A percentile compares a stretch with the other conserved stretches of the same genome.
Evolutionary conservation across 176 grass and related monocot species (phyloP).

Genomic region (Juncus inflexus): DNA sequence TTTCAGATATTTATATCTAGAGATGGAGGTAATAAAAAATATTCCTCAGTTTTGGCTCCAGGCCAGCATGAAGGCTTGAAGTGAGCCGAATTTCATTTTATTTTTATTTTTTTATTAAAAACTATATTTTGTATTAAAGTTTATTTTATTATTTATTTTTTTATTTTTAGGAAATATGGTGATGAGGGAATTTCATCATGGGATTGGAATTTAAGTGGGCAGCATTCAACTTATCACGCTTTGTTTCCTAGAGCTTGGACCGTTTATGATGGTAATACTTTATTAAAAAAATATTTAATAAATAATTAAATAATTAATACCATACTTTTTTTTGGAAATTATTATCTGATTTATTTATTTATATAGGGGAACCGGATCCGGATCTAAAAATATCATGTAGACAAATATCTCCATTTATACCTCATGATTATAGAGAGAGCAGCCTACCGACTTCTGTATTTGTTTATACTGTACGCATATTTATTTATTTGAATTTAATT

Average conservation of each 20-base stretch:
- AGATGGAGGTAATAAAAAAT: constrained; percentile 83
- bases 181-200: constrained; percentile 91
- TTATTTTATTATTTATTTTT: constrained; percentile 14
- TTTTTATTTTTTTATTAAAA: constrained; percentile 25
- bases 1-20: constrained; percentile 80
- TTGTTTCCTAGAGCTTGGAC: constrained; percentile 98
- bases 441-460: constrained; percentile 90
- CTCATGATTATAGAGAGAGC: constrained; percentile 90
- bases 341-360: constrained; percentile 29
- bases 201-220: constrained; percentile 93
- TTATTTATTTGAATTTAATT: constrained; percentile 3
- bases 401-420: constrained; percentile 99
- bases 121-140: constrained; percentile 8
- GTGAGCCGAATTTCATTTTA: constrained; percentile 37
- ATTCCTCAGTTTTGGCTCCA: constrained; percentile 82
- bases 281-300: constrained; percentile 12
- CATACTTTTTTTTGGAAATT: constrained; percentile 9
- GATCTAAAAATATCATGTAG: constrained; percentile 96
- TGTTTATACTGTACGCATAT: constrained; percentile 78
- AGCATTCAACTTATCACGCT: constrained; percentile 94
- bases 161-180: constrained; percentile 59
- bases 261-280: constrained; percentile 85
- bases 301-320: neutral
- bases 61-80: constrained; percentile 77
- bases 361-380: constrained; percentile 85